Evolutionary conservation across 345 rosid genomes (phyloP), one percentile per base, ranked within the genome.

Genomic region (Raphanus raphanistrum): DNA sequence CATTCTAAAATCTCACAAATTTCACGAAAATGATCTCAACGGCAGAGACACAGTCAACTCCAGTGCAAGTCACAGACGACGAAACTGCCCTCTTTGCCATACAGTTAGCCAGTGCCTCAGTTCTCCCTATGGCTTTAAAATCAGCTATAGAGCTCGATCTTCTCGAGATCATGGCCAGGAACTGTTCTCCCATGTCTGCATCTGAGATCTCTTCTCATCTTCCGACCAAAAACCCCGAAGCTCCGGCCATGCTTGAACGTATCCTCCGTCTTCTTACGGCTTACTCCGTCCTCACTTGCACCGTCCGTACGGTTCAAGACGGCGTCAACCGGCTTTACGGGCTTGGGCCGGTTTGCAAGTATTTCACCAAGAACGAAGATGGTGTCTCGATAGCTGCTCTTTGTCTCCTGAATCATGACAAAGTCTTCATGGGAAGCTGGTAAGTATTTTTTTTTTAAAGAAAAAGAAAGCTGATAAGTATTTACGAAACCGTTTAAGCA

Each of bases 361-460:
- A 73, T 82, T 76, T 93, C 80, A 83, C 82, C 38, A 90, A 84
- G 81, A 89, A 93, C 70, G 90, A 90, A 71, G 97, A 90, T 70
- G 97, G 94, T 28, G 97, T 88, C 13, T 82, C 97, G 1, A 29
- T 91, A 13, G 82, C 92, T 32, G 74, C 95, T 61, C 87, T 91
- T 10, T 81, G 80, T 66, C 89, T 90, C 65, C 86, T 93, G 96
- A 90, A 88, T 74, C 97, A 91, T 79, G 98, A 91, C 70, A 91
- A 90, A 73, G 85, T 93, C 33, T 87, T 88, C 76, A 90, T 93
- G 98, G 98, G 90, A 74, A 91, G 97, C 87, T 93, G 97, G 98
- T 21, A 21, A 21, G 21, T 21, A 21, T 21, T 21, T 21, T 21
- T 21, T 21, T 21, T 21, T 21, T 21, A 21, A 21, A 21, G 21